These are phyloP conservation scores for Kentomonas sorsogonicus DNA, from an alignment of 208 protist species.

Conservation along the genomic window DNA sequence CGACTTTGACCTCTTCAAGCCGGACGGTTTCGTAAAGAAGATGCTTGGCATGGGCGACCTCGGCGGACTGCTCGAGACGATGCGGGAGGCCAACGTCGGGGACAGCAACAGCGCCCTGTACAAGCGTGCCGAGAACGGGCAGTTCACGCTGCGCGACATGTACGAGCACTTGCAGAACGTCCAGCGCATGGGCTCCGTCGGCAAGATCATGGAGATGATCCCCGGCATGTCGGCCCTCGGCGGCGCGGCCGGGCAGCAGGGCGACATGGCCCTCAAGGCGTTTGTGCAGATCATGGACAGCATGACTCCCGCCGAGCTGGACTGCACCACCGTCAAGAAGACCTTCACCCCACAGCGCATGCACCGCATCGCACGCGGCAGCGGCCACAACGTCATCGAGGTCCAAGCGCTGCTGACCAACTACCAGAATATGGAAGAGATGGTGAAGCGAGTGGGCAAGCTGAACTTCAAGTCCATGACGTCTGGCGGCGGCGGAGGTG, in stretches of 20 bases:
- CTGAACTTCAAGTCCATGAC: conserved; percentile 88
- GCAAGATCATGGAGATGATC: conserved; percentile 92
- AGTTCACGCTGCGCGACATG: conserved; percentile 95
- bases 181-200: conserved; percentile 92
- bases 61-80: conserved; percentile 82
- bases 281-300: conserved; percentile 96
- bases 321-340: conserved; percentile 88
- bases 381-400: conserved; percentile 64
- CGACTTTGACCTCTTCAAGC: conserved; percentile 93
- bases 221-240: conserved; percentile 82
- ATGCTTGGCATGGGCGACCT: conserved; percentile 97
- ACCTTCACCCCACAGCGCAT: conserved; percentile 84
- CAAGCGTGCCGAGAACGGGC: conserved; percentile 87
- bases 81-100: conserved; percentile 90
- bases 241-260: conserved; percentile 49
- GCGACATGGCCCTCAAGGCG: conserved; percentile 71
- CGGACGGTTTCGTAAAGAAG: conserved; percentile 84
- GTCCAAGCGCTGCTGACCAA: conserved; percentile 78
- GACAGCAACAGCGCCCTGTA: conserved; percentile 82
- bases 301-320: conserved; percentile 92
- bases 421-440: conserved; percentile 84
- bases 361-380: conserved; percentile 80
- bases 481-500: no score
- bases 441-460: conserved; percentile 89
- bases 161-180: conserved; percentile 96